Percentiles rank a stretch among this genome's conserved stretches.
phyloP scores from a whole-genome alignment of 441 rosid species.

The Hura crepitans region DNA sequence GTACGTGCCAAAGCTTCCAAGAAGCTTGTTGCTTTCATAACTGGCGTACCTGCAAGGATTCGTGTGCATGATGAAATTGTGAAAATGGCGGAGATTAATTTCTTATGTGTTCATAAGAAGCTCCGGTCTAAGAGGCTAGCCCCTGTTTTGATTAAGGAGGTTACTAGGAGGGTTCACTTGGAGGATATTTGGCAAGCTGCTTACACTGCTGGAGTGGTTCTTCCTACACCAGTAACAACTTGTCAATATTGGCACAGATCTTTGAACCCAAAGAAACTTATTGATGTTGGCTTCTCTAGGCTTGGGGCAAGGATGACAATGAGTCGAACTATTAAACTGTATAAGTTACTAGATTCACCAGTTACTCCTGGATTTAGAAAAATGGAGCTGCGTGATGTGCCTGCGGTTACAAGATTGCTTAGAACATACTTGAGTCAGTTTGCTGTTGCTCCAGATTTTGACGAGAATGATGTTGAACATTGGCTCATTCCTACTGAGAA shows the following conservation, averaged over 20 bases:
- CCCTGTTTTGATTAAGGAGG: conserved; percentile 97
- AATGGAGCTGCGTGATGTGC: conserved; percentile 85
- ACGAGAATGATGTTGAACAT: conserved; percentile 80
- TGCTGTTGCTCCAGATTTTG: conserved; percentile 81
- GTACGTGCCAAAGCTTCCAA: conserved; percentile 75
- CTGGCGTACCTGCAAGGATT: conserved; percentile 84
- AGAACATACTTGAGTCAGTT: conserved; percentile 68
- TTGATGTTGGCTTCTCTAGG: conserved; percentile 93
- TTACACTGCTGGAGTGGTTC: conserved; percentile 86
- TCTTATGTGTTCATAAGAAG: conserved; percentile 93
- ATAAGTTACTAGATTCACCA: conserved; percentile 70
- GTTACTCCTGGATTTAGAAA: conserved; percentile 82
- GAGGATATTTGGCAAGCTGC: conserved; percentile 97
- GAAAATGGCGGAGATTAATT: conserved; percentile 92
- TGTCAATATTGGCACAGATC: conserved; percentile 98
- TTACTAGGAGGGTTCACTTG: conserved; percentile 83
- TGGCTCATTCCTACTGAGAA: conserved; percentile 85
- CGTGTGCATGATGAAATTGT: conserved; percentile 71
- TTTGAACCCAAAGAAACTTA: conserved; percentile 89
- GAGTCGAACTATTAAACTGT: conserved; percentile 86
- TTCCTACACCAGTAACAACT: conserved; percentile 86
- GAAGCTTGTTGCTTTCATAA: conserved; percentile 88
- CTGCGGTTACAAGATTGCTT: conserved; percentile 76
- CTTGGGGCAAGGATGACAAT: conserved; percentile 93
- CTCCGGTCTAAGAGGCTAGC: conserved; percentile 91